A percentile compares a stretch with the other conserved stretches of the same genome.
These are phyloP conservation scores for Botrytis hyacinthi DNA, from an alignment of 2,329 filamentous ascomycete genomes.

Conservation along the genomic window DNA sequence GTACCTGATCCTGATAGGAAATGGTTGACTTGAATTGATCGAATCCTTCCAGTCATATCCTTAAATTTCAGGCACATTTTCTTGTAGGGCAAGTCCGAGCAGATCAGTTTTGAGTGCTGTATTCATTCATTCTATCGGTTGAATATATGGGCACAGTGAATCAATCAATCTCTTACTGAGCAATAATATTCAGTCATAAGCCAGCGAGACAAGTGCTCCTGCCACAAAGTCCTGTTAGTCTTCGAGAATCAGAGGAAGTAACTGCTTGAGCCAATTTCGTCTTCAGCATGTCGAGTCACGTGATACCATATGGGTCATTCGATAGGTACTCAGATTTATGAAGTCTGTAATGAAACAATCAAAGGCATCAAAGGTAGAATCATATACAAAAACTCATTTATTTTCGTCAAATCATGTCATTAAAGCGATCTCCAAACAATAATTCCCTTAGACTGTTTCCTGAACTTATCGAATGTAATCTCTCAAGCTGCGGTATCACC, in stretches of 20 bases:
- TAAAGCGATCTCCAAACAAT: not conserved
- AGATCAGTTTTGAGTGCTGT: not conserved
- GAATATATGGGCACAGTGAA: not conserved
- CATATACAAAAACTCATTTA: not conserved
- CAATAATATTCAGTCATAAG: not conserved
- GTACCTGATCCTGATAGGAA: not conserved
- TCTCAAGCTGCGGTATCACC: constrained; percentile 12
- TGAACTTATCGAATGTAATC: too few species aligned
- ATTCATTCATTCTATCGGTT: not conserved
- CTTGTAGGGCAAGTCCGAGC: constrained; percentile 10
- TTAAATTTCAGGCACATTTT: constrained; percentile 14
- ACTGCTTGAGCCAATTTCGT: not conserved
- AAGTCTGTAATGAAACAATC: not conserved
- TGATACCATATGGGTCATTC: not conserved
- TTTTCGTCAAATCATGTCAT: not conserved
- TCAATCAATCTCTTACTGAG: not conserved
- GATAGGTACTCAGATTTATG: too few species aligned
- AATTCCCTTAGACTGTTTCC: not conserved
- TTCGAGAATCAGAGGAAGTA: not conserved
- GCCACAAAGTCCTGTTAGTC: not conserved
- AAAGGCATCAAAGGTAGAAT: not conserved
- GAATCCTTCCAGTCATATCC: not conserved
- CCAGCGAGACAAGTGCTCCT: constrained; percentile 2
- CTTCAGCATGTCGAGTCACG: not conserved
- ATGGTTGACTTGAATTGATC: not conserved